Evolutionary conservation across 768 basidiomycete genomes (phyloP), one percentile per base, ranked within the genome.

Genomic region (Psilocybe azurescens): DNA sequence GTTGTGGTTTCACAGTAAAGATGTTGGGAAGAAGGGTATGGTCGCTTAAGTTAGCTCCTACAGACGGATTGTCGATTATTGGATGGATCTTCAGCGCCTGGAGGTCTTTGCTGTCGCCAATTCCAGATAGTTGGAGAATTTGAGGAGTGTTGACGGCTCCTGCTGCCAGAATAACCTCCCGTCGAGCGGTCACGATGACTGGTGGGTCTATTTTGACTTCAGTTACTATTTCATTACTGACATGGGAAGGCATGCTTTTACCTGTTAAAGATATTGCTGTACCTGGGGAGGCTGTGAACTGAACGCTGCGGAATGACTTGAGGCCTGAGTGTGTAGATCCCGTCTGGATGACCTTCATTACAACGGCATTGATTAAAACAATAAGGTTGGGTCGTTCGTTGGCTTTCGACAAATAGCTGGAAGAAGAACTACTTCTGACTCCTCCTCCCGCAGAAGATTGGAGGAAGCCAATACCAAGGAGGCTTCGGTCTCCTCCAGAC

Each of bases 51-150:
- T 72, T 70, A 29, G 61, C 64, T 3, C 71, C 68, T 8, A 72
- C 68, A 18, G 46, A 38, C 3, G 66, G 62, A 11, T 64, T 62
- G 49, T 69, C 41, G 29, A 72, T 55, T 3, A 68, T 11, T 10
- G 64, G 20, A 2, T 44, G 29, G 14, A 72, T 66, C 1, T 62
- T 61, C 3, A 65, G 13, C 8, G 46, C 51, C 9, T 65, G 48
- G 5, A 72, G 62, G 38, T 67, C 64, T 3, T 51, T 32, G 0
- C 44, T 13, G 59, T 66, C 49, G 0, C 69, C 67, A 5, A 72
- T 66, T 13, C 71, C 71, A 4, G 71, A 70, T 5, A 67, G 63
- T 11, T 66, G 59, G 5, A 69, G 58, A 20, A 72, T 62, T n/a
- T 70, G 68, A 8, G 64, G 51, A 28, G 71, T 65, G 18, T 68